Base-by-base conservation (phyloP, 768 basidiomycete species). In the Tricholoma hemisulphureum region DNA sequence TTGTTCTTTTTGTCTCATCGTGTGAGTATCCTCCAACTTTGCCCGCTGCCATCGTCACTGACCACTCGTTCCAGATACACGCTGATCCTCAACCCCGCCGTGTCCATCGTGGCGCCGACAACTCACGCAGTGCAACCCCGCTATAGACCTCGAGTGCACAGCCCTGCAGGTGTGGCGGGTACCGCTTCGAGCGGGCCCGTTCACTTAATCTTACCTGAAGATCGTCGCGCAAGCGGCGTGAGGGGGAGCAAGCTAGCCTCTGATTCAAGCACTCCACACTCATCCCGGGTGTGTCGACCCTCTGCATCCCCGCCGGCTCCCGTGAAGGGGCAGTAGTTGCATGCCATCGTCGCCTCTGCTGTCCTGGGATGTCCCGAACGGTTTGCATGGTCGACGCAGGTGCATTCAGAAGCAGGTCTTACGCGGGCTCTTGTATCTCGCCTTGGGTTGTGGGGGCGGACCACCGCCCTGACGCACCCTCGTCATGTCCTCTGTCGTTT, bases 141-240 rank as follows among this genome's bases (percentile, higher is more conserved):
- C 16, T 49, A 49, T 49, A 29, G 46, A 49, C 46, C 46, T 28
- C 26, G 26, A 49, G 18, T 49, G 43, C 43, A 45, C 43, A 24
- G 43, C 43, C 46, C 46, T 49, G 46, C 46, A 49, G 46, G 46
- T 49, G 46, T 49, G 46, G 46, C 46, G 46, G 46, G 46, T 49
- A 49, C 46, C 46, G 46, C 46, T 49, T 28, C 46, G 46, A 49
- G 46, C 46, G 46, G 46, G 46, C 46, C 46, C 46, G 46, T 49
- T 49, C 46, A 49, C 46, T 29, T 49, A 49, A 49, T 49, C 21
- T 23, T 49, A 49, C 46, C 46, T 49, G 46, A 49, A 49, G 46
- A 49, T 28, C 46, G 46, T 10, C 46, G 26, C 46, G 46, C 7
- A 13, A 49, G 46, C 46, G 46, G 26, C 26, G 46, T 49, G 46